These are phyloP conservation scores for Diaporthe aspalathi DNA, from an alignment of 2,329 filamentous ascomycete genomes.

Conservation along the genomic window DNA sequence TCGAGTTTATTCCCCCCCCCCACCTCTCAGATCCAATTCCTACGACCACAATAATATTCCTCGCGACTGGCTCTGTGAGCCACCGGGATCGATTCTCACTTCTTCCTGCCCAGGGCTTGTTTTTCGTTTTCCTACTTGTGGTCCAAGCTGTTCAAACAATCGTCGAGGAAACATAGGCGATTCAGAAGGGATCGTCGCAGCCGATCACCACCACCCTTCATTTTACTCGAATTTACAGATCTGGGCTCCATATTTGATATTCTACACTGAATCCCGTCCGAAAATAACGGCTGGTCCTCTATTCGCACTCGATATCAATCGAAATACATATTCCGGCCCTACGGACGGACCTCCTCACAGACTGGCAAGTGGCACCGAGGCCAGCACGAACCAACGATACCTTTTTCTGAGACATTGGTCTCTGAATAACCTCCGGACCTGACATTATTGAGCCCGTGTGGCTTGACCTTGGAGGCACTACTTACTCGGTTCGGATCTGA, in stretches of 20 bases:
- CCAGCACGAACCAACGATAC: background rate
- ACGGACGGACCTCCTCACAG: background rate
- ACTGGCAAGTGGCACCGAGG: conserved; percentile 6
- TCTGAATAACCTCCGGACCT: conserved; percentile 30
- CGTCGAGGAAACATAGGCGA: background rate
- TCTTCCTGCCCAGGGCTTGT: background rate
- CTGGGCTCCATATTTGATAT: conserved; percentile 23
- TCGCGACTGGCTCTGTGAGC: conserved; percentile 36
- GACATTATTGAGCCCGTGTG: conserved; percentile 13
- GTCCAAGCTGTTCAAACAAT: background rate
- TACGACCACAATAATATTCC: conserved; percentile 14
- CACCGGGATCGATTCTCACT: background rate
- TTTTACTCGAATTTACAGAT: conserved; percentile 24
- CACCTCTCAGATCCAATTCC: background rate
- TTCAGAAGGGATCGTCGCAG: conserved; percentile 26
- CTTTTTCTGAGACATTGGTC: conserved; percentile 28
- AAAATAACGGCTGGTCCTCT: conserved; percentile 25
- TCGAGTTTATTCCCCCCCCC: background rate
- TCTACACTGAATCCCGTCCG: background rate
- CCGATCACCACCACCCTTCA: conserved; percentile 33
- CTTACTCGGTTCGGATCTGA: conserved; percentile 10
- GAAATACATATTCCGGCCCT: conserved; percentile 13
- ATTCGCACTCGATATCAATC: background rate
- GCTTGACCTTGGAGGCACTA: conserved; percentile 8
- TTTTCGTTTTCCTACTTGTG: background rate